Conservation (phyloP, 2,329 filamentous ascomycete genomes). For the Colletotrichum camelliae region DNA sequence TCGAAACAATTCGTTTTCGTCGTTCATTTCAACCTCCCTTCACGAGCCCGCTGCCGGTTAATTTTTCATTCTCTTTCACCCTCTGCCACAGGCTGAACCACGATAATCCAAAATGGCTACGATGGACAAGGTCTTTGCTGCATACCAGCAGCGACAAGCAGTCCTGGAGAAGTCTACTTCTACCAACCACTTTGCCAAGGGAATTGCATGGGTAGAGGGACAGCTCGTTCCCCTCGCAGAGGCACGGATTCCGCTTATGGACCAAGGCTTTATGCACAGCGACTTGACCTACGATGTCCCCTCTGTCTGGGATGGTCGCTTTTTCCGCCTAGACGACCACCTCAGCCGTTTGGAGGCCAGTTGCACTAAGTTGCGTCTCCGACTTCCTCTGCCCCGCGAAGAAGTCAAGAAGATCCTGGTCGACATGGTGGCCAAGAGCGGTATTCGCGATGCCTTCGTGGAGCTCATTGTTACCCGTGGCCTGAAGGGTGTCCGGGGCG, state of each 20-base stretch:
- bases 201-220: constrained; percentile 53
- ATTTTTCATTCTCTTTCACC: background rate
- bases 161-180: background rate
- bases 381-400: constrained; percentile 43
- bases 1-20: background rate
- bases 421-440: constrained; percentile 50
- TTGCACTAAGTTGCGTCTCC: constrained; percentile 50
- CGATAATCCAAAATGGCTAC: constrained; percentile 38
- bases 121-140: constrained; percentile 43
- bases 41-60: background rate
- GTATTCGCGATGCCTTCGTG: constrained; percentile 54
- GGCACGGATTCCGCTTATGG: constrained; percentile 53
- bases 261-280: constrained; percentile 57
- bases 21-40: background rate
- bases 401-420: constrained; percentile 43
- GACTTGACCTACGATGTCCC: constrained; percentile 59
- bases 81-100: background rate
- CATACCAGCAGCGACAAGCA: background rate
- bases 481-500: constrained; percentile 43
- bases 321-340: constrained; percentile 58
- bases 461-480: constrained; percentile 57
- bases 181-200: constrained; percentile 43
- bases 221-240: constrained; percentile 46
- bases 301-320: constrained; percentile 55
- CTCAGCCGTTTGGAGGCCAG: constrained; percentile 46